Percentiles rank a stretch among this genome's conserved stretches.
phyloP scores from a whole-genome alignment of 495 filamentous ascomycete species.

The Penicillium pancosmium region DNA sequence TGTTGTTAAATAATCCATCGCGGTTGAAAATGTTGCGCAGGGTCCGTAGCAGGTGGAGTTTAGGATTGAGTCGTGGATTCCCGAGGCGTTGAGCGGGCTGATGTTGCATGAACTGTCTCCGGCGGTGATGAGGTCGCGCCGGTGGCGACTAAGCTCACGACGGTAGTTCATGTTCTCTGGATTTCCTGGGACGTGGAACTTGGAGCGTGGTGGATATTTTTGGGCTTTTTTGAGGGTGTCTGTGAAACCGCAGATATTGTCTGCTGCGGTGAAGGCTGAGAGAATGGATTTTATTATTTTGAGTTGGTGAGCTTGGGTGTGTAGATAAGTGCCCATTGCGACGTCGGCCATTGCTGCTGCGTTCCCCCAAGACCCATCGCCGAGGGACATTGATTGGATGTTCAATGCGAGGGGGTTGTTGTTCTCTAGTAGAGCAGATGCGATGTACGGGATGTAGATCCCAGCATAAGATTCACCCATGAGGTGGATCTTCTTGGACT shows the following conservation, averaged over 20 bases:
- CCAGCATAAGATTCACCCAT: constrained; percentile 49
- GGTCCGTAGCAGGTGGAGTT: constrained; percentile 42
- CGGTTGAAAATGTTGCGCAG: constrained; percentile 44
- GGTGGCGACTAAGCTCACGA: constrained; percentile 14
- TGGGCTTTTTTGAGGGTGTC: constrained; percentile 30
- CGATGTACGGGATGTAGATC: constrained; percentile 46
- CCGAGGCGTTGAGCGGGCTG: constrained; percentile 22
- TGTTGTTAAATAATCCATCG: constrained; percentile 32
- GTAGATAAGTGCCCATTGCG: constrained; percentile 31
- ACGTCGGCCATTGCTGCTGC: constrained; percentile 36
- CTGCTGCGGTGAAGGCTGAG: constrained; percentile 30
- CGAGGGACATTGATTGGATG: constrained; percentile 38
- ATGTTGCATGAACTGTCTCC: constrained; percentile 28
- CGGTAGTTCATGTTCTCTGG: constrained; percentile 39
- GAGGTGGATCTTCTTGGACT: constrained; percentile 40
- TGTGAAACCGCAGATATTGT: constrained; percentile 38
- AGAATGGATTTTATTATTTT: constrained; percentile 32
- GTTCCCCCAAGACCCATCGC: constrained; percentile 41
- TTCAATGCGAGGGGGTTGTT: constrained; percentile 32
- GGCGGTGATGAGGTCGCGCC: constrained; percentile 17
- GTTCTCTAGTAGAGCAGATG: constrained; percentile 35
- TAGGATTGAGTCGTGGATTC: constrained; percentile 34
- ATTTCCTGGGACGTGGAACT: constrained; percentile 39
- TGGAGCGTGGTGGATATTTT: constrained; percentile 35
- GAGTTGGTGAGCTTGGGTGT: constrained; percentile 25